A percentile compares a stretch with the other conserved stretches of the same genome.
These are phyloP conservation scores for Acanthochlamys bracteata DNA, from an alignment of 106 monocot species.

Conservation along the genomic window DNA sequence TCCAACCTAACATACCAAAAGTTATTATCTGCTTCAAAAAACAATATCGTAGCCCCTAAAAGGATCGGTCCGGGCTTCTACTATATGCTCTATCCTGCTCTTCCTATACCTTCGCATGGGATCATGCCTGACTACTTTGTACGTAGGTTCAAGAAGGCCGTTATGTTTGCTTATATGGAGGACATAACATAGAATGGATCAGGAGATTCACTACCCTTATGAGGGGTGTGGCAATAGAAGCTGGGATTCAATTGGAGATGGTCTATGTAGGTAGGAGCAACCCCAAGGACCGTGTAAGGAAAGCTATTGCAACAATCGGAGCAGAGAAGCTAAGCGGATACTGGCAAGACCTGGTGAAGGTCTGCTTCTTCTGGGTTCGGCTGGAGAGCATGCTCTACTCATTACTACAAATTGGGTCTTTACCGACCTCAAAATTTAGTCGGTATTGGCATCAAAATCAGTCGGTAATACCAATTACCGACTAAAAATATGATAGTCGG, in stretches of 20 bases:
- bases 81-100: background rate
- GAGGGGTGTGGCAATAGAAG: slow-evolving; percentile 32
- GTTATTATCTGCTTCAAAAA: no score
- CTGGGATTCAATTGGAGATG: slow-evolving; percentile 52
- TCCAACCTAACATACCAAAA: no score
- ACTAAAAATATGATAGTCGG: no score
- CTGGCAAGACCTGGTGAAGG: slow-evolving; percentile 56
- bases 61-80: background rate
- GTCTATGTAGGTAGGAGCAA: slow-evolving; percentile 92
- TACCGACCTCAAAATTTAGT: no score
- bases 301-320: slow-evolving; percentile 16
- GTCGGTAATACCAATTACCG: no score
- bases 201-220: slow-evolving; percentile 43
- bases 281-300: slow-evolving; percentile 54
- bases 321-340: slow-evolving; percentile 55
- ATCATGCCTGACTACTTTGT: background rate
- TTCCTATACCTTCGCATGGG: background rate
- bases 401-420: no score
- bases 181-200: slow-evolving; percentile 81
- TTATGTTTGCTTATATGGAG: slow-evolving; percentile 65
- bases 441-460: no score
- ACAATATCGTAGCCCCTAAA: no score
- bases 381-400: slow-evolving; percentile 87
- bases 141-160: slow-evolving; percentile 36
- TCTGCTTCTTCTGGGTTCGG: slow-evolving; percentile 87